Percentiles rank a stretch among this genome's conserved stretches.
Evolutionary conservation across 345 rosid genomes (phyloP).

Genomic region (Lenwebbia sp.): DNA sequence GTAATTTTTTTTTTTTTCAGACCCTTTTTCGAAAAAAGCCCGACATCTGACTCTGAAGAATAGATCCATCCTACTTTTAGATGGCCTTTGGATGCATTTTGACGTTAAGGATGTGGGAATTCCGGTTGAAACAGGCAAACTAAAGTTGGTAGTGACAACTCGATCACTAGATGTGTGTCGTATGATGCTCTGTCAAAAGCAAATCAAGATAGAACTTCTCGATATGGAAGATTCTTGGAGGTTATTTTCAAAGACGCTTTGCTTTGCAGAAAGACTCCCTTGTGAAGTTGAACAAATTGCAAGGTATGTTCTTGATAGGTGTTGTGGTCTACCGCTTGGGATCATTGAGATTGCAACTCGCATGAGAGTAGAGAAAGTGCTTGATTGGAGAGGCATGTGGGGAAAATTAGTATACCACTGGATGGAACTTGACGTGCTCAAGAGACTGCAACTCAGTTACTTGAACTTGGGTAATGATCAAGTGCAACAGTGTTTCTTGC

Average conservation of each 20-base stretch:
- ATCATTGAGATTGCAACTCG: conserved; percentile 1
- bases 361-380: conserved; percentile 8
- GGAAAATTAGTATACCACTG: neutral
- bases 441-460: conserved; percentile 5
- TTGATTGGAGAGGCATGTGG: conserved; percentile 8
- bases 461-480: neutral
- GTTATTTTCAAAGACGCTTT: neutral
- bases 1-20: too few relatives aligned
- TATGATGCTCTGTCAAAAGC: neutral
- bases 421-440: neutral
- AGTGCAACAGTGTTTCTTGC: conserved; percentile 12
- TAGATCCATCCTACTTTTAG: neutral
- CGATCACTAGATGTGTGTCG: neutral
- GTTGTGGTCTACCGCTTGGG: conserved; percentile 11
- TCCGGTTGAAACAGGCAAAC: neutral
- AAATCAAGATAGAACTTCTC: neutral
- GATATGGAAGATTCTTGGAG: neutral
- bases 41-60: too few relatives aligned
- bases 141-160: neutral
- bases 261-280: neutral
- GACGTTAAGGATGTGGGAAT: neutral
- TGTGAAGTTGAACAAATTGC: neutral
- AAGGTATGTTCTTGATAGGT: neutral
- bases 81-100: neutral
- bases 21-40: too few relatives aligned